Base-by-base conservation (phyloP, 2,329 filamentous ascomycete species). In the Fusarium foetens region DNA sequence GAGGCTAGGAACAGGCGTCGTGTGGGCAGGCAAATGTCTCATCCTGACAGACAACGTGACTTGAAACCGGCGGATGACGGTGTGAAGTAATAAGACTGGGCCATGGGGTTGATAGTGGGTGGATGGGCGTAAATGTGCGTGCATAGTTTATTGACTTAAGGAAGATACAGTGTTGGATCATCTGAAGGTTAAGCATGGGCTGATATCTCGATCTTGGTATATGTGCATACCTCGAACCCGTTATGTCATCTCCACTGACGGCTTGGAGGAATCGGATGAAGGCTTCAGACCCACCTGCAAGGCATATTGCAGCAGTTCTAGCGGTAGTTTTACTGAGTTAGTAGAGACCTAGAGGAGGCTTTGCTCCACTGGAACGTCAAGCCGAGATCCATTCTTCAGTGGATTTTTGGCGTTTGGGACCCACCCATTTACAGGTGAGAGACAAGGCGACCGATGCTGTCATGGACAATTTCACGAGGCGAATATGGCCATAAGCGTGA, bases 41-140 rank as follows among this genome's bases (percentile, higher is more conserved):
- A 70, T 64, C 61, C 63, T 49, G 66, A 58, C 38, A 38, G 39
- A 33, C 63, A 70, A 63, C 55, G 68, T 77, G 75, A 77, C 75
- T 74, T 41, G 46, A 61, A 46, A 45, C 54, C 46, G 52, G 53
- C 61, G 69, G 66, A 66, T 75, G 73, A 76, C 59, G 66, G 55
- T 46, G 36, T n/a, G 12, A 21, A 39, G 35, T 21, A 53, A 64
- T 59, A 41, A 23, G 31, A 29, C 63, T 54, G 38, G 54, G 8
- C 58, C 68, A 64, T 61, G 63, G 49, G 58, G 33, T 57, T 55
- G 33, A 45, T 43, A 51, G 43, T 53, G 48, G 29, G 16, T 16
- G 45, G 25, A 27, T 53, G 21, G 16, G 16, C 21, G 31, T 25
- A 46, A 25, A 38, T n/a, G 29, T 65, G 17, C 29, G n/a, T 53